Conservation (phyloP, 2,329 filamentous ascomycete species). For the Aspergillus texensis region DNA sequence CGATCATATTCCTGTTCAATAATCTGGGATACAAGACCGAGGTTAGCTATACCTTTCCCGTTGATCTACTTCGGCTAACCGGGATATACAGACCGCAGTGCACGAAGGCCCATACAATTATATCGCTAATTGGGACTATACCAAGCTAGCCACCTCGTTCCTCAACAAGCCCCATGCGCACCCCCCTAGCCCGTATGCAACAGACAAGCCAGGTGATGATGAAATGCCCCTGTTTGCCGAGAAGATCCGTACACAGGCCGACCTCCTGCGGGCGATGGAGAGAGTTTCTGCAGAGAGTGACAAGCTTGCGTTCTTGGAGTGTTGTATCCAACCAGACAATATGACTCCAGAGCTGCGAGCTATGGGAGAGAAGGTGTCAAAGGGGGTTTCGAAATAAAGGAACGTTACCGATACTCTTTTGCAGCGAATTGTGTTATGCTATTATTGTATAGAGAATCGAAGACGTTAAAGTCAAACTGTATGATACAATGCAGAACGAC, state of each 20-base stretch:
- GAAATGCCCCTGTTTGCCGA: background rate
- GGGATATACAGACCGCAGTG: background rate
- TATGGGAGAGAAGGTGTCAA: background rate
- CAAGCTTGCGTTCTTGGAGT: constrained; percentile 13
- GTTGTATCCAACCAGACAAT: constrained; percentile 14
- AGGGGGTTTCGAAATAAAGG: background rate
- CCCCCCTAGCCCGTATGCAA: constrained; percentile 5
- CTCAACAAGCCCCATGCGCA: background rate
- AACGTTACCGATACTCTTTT: background rate
- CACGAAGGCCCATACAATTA: constrained; percentile 16
- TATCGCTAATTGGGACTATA: constrained; percentile 15
- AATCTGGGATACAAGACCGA: constrained; percentile 87
- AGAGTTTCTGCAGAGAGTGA: constrained; percentile 1
- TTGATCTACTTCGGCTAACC: background rate
- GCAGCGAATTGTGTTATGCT: background rate
- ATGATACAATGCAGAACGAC: background rate
- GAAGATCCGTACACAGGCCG: constrained; percentile 1
- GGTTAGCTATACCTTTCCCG: constrained; percentile 11
- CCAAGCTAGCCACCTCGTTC: constrained; percentile 8
- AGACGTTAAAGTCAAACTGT: background rate
- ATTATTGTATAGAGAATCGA: background rate
- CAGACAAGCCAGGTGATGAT: background rate
- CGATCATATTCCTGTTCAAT: constrained; percentile 81
- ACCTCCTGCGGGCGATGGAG: background rate
- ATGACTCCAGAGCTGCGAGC: constrained; percentile 6